Conservation (phyloP, 768 basidiomycete species). For the Agrocybe praecox region DNA sequence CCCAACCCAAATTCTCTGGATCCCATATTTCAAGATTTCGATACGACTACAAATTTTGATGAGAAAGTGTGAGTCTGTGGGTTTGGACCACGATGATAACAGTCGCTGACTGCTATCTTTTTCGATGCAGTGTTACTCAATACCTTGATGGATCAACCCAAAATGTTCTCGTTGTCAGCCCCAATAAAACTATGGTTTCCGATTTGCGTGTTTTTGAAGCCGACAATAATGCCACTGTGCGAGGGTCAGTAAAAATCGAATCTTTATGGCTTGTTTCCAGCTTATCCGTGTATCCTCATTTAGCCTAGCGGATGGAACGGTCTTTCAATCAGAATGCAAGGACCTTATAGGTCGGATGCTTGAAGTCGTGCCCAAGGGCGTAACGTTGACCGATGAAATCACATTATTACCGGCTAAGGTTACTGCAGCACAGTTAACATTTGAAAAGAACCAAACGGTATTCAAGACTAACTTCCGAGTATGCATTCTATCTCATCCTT, state of each 20-base stretch:
- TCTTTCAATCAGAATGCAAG: constrained; percentile 41
- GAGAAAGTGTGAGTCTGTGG: constrained; percentile 36
- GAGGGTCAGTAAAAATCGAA: constrained; percentile 17
- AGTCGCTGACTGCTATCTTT: neutral
- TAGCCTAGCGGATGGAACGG: constrained; percentile 32
- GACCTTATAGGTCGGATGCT: constrained; percentile 46
- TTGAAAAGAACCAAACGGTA: constrained; percentile 36
- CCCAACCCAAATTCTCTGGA: constrained; percentile 27
- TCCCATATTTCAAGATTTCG: constrained; percentile 38
- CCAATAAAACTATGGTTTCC: constrained; percentile 36
- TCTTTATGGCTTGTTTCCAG: neutral
- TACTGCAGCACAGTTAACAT: constrained; percentile 35
- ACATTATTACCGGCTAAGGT: constrained; percentile 44
- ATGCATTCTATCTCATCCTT: constrained; percentile 13
- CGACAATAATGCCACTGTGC: constrained; percentile 37
- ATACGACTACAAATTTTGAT: constrained; percentile 44
- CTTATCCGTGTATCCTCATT: neutral
- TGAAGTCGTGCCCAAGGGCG: constrained; percentile 46
- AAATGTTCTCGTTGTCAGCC: constrained; percentile 34
- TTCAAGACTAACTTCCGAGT: constrained; percentile 45
- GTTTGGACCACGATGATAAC: neutral
- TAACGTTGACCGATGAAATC: constrained; percentile 47
- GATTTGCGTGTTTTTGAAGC: constrained; percentile 36
- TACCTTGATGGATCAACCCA: constrained; percentile 36
- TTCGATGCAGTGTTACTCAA: constrained; percentile 31